A percentile compares a stretch with the other conserved stretches of the same genome.
Conservation (phyloP, 1,284 basidiomycete genomes). For the Agroathelia rolfsii region DNA sequence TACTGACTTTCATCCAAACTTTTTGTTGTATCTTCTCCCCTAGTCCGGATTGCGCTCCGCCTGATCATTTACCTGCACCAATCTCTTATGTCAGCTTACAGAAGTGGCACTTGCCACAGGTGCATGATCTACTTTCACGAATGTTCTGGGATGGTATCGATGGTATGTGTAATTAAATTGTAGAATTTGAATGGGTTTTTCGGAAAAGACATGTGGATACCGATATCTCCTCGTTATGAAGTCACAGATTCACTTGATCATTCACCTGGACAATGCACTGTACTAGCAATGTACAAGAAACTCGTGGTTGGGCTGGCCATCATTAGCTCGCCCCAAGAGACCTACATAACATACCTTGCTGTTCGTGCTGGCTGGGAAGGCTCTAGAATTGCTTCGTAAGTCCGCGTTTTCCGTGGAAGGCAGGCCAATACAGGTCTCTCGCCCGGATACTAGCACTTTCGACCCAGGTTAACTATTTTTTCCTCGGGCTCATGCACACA, state of each 20-base stretch:
- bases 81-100: slow-evolving; percentile 57
- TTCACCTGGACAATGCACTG: slow-evolving; percentile 56
- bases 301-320: slow-evolving; percentile 69
- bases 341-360: slow-evolving; percentile 70
- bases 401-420: slow-evolving; percentile 10
- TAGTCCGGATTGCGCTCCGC: slow-evolving; percentile 44
- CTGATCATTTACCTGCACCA: slow-evolving; percentile 33
- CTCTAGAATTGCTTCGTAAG: slow-evolving; percentile 63
- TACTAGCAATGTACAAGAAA: slow-evolving; percentile 59
- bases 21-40: slow-evolving; percentile 3
- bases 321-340: slow-evolving; percentile 66
- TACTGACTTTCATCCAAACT: slow-evolving; percentile 6
- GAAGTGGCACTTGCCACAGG: slow-evolving; percentile 49
- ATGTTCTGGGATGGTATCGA: slow-evolving; percentile 69
- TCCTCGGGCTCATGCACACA: no score
- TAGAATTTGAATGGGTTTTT: not conserved
- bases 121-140: slow-evolving; percentile 55
- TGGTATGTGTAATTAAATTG: slow-evolving; percentile 29
- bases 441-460: no score
- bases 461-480: not conserved
- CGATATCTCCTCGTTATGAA: slow-evolving; percentile 19
- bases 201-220: no score
- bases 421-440: not conserved
- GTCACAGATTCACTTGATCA: slow-evolving; percentile 61
- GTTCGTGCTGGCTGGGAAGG: slow-evolving; percentile 73